A percentile compares a stretch with the other conserved stretches of the same genome.
Evolutionary conservation across 1,284 basidiomycete genomes (phyloP).

Genomic region (Moesziomyces globuligerus): DNA sequence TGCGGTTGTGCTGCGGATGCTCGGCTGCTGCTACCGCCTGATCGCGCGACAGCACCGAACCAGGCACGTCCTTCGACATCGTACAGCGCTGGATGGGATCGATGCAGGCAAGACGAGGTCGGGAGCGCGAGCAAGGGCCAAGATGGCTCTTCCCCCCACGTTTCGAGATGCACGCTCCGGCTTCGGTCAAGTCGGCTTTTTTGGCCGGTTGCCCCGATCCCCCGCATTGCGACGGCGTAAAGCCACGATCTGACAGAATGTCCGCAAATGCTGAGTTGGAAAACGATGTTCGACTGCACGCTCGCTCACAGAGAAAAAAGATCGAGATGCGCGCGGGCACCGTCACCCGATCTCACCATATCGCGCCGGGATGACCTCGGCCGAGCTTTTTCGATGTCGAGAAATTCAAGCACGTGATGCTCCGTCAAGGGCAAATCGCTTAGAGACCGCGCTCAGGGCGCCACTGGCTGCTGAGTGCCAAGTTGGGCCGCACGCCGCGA

Average conservation of each 20-base stretch:
- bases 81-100: not conserved
- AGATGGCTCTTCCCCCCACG: too few species aligned
- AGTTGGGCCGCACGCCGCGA: too few species aligned
- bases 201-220: conserved; percentile 24
- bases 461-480: too few species aligned
- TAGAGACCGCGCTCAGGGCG: too few species aligned
- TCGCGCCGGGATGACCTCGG: not conserved
- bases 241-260: not conserved
- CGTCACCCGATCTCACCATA: not conserved
- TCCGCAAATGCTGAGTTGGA: conserved; percentile 4
- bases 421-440: too few species aligned
- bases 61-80: conserved; percentile 15
- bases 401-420: not conserved
- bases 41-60: conserved; percentile 22
- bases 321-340: too few species aligned
- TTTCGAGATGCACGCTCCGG: conserved; percentile 12
- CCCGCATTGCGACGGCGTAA: too few species aligned
- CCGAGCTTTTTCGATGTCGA: not conserved
- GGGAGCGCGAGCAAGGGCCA: conserved; percentile 3
- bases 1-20: conserved; percentile 34
- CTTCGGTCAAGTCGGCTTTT: too few species aligned
- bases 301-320: too few species aligned
- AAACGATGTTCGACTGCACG: not conserved
- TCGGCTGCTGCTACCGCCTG: conserved; percentile 32
- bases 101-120: too few species aligned